phyloP scores from a whole-genome alignment of 257 asterid species.

The Nicotiana benthamiana region DNA sequence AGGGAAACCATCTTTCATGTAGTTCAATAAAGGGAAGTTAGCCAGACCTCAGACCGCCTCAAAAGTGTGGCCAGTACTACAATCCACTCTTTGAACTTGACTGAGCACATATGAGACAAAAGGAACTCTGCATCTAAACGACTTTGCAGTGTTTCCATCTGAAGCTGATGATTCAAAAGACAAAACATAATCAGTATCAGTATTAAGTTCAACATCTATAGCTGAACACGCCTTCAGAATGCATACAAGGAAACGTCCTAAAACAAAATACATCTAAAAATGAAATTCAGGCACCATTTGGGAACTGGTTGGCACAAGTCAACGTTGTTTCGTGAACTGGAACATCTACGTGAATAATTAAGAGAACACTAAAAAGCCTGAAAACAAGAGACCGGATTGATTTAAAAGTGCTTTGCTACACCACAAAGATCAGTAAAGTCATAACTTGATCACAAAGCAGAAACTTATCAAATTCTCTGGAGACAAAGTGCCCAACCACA shows the following conservation, averaged over 20 bases:
- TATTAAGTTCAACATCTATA: neutral
- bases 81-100: slow-evolving; percentile 97
- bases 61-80: slow-evolving; percentile 93
- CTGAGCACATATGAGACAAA: slow-evolving; percentile 95
- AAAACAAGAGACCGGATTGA: neutral
- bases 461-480: neutral
- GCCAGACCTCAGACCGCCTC: slow-evolving; percentile 89
- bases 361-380: neutral
- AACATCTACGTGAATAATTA: neutral
- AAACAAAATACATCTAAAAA: neutral
- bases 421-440: neutral
- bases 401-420: neutral
- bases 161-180: slow-evolving; percentile 46
- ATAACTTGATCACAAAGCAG: neutral
- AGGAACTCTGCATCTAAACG: slow-evolving; percentile 98
- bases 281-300: neutral
- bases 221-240: neutral
- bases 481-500: neutral
- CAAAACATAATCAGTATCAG: slow-evolving; percentile 11
- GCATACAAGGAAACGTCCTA: neutral
- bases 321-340: neutral
- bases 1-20: neutral
- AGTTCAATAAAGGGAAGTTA: slow-evolving; percentile 1
- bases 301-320: neutral
- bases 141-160: slow-evolving; percentile 89